A percentile compares a stretch with the other conserved stretches of the same genome.
Evolutionary conservation across 345 rosid genomes (phyloP).

Genomic region (Pelargonium nanum): DNA sequence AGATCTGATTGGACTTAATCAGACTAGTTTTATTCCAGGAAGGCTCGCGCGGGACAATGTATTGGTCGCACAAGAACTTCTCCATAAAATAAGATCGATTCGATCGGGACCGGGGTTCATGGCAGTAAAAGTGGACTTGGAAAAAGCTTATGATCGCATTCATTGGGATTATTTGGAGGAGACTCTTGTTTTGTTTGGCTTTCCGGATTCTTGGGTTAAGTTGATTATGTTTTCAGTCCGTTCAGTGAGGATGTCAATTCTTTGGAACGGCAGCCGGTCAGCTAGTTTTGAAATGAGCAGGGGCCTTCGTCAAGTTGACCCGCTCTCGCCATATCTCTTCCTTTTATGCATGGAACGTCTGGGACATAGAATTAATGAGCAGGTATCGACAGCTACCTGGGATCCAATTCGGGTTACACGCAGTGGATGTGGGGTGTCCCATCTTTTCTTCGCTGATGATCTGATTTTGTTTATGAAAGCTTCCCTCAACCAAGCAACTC

Average conservation of each 20-base stretch:
- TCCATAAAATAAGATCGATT: background rate
- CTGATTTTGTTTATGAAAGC: too few relatives aligned
- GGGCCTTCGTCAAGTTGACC: background rate
- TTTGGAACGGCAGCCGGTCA: background rate
- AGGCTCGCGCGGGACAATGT: background rate
- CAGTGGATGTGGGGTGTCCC: background rate
- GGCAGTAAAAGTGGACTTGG: background rate
- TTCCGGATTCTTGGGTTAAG: background rate
- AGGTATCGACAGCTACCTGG: background rate
- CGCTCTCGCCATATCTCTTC: slow-evolving; percentile 1
- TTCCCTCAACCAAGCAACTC: too few relatives aligned
- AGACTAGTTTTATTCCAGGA: background rate
- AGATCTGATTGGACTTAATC: background rate
- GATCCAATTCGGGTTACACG: background rate
- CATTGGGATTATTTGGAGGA: background rate
- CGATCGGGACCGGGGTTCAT: background rate
- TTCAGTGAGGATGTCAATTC: background rate
- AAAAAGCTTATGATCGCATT: too few relatives aligned
- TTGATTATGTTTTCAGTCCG: background rate
- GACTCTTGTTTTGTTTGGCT: background rate
- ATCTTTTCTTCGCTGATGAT: slow-evolving; percentile 6
- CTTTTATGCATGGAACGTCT: background rate
- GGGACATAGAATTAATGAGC: background rate
- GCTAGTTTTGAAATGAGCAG: background rate
- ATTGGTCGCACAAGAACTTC: background rate